Percentiles rank a stretch among this genome's conserved stretches.
These are phyloP conservation scores for Stagonosporopsis tanaceti DNA, from an alignment of 2,329 filamentous ascomycete genomes.

Conservation along the genomic window DNA sequence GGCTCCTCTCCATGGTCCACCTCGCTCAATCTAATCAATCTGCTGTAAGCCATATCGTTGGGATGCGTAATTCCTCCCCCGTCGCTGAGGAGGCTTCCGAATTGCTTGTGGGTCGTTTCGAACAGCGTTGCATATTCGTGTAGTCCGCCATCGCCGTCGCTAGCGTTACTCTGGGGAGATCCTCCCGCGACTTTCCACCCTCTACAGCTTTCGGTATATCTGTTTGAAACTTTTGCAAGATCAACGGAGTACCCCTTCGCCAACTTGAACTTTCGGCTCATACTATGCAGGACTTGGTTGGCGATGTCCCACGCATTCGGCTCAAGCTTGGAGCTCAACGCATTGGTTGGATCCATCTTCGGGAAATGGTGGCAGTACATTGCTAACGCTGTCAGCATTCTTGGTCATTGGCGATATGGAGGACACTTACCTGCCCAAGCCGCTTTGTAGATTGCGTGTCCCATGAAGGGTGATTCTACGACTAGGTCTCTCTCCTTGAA, in stretches of 20 bases:
- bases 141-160: slow-evolving; percentile 31
- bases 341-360: slow-evolving; percentile 68
- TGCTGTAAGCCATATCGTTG: slow-evolving; percentile 25
- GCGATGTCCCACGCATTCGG: slow-evolving; percentile 30
- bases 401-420: not conserved
- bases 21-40: slow-evolving; percentile 23
- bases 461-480: slow-evolving; percentile 72
- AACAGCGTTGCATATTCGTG: slow-evolving; percentile 29
- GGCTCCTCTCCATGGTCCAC: slow-evolving; percentile 26
- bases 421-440: slow-evolving; percentile 62
- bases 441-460: slow-evolving; percentile 73
- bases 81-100: slow-evolving; percentile 22
- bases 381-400: slow-evolving; percentile 43
- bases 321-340: slow-evolving; percentile 52
- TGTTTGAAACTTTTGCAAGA: slow-evolving; percentile 18
- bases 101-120: slow-evolving; percentile 31
- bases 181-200: slow-evolving; percentile 26
- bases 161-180: slow-evolving; percentile 29
- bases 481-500: slow-evolving; percentile 67
- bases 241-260: slow-evolving; percentile 23
- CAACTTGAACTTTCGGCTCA: slow-evolving; percentile 27
- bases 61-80: slow-evolving; percentile 2
- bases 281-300: slow-evolving; percentile 25
- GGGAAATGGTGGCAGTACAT: slow-evolving; percentile 73
- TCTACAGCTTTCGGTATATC: slow-evolving; percentile 21